Evolutionary conservation across 129 eudicot species (phyloP).

Genomic region (Flaveria linearis): DNA sequence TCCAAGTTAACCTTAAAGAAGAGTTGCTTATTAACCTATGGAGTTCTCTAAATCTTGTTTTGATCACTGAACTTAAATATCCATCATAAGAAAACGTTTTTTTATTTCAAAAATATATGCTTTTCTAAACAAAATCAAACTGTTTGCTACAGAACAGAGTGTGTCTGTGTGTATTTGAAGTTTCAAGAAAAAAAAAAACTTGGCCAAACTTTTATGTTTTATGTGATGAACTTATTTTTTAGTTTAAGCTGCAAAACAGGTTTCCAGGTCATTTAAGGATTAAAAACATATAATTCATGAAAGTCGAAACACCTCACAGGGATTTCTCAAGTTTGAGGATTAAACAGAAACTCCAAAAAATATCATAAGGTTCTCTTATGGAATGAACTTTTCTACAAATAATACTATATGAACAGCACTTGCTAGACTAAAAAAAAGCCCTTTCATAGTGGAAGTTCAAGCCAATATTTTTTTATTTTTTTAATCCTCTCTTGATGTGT

Average conservation of each 20-base stretch:
- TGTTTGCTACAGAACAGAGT: conserved; percentile 8
- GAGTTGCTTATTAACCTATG: neutral
- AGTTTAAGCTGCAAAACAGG: conserved; percentile 16
- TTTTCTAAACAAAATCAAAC: neutral
- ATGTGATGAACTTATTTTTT: conserved; percentile 11
- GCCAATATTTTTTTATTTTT: conserved; percentile 2
- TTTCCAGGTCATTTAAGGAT: neutral
- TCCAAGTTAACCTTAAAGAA: neutral
- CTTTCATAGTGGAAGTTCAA: conserved; percentile 22
- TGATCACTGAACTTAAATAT: neutral
- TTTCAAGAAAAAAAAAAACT: neutral
- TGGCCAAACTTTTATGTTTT: neutral
- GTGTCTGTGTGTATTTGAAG: neutral
- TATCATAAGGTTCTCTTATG: conserved; percentile 3
- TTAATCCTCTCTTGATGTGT: conserved; percentile 8
- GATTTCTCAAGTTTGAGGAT: conserved; percentile 1
- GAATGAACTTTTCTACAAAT: neutral
- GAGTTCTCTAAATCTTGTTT: neutral
- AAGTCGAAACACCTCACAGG: neutral
- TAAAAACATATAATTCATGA: neutral
- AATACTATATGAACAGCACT: neutral
- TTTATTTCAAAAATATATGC: neutral
- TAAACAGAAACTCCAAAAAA: neutral
- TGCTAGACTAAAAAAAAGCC: neutral
- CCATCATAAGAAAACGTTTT: neutral